phyloP scores from a whole-genome alignment of 192 early-diverging fungal genomes.

The Coemansia guatemalensis region DNA sequence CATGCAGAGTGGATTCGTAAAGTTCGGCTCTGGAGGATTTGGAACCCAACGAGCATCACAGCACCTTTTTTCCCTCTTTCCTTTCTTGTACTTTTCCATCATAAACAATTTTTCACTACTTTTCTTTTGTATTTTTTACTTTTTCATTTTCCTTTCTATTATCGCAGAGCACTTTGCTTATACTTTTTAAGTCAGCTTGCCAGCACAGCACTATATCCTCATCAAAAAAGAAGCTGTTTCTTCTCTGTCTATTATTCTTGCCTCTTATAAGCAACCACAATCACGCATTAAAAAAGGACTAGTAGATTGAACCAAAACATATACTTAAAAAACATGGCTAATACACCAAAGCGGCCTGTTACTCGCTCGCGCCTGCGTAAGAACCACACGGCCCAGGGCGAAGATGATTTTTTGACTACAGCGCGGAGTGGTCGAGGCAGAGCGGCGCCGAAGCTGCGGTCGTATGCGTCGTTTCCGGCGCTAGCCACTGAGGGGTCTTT shows the following conservation, averaged over 20 bases:
- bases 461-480: constrained; percentile 42
- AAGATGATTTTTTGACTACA: constrained; percentile 2
- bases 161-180: not conserved
- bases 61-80: constrained; percentile 1
- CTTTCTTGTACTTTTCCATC: constrained; percentile 9
- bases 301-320: not conserved
- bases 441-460: constrained; percentile 17
- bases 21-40: constrained; percentile 7
- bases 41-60: not conserved
- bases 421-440: not conserved
- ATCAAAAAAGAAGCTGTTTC: not conserved
- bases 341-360: constrained; percentile 34
- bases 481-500: constrained; percentile 2
- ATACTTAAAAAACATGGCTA: constrained; percentile 15
- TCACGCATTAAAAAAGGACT: not conserved
- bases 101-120: constrained; percentile 11
- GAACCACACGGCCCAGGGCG: constrained; percentile 10
- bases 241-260: not conserved
- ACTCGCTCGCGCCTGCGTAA: constrained; percentile 20
- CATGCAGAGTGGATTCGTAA: not conserved
- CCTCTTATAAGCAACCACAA: not conserved
- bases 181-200: not conserved
- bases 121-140: constrained; percentile 16
- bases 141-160: constrained; percentile 5
- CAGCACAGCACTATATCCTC: not conserved